Evolutionary conservation across 805 yeast species (phyloP), one percentile per base, ranked within the genome.

Genomic region (Saturnispora hagleri): DNA sequence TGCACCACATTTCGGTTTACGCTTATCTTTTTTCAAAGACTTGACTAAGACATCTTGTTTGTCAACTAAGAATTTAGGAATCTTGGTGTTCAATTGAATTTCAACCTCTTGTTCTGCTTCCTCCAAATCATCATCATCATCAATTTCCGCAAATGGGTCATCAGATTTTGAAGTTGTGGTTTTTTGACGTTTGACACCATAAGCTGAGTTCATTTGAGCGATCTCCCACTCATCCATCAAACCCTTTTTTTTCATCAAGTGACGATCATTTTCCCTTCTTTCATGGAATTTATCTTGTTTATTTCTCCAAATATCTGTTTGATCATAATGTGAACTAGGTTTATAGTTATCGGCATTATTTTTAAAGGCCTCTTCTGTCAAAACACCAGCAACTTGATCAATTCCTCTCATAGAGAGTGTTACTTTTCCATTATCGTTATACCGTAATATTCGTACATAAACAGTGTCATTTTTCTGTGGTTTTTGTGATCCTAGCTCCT

Each of bases 201-300:
- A 67, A 2, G 69, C 70, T 27, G 63, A 61, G 43, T 58, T 86
- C 44, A 90, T 69, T 62, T 90, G 97, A 34, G 86, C 73, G 48
- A 87, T 74, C 62, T 91, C 97, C 96, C 97, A 90, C 51, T 89
- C 68, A 66, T 90, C 98, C 0, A 55, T 50, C 10, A 42, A 51
- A 10, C 53, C 52, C n/a, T 53, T 43, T 10, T 57, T 47, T 36
- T 52, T 52, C 26, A 51, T 50, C 4, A 47, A 47, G 6, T 49
- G 18, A 8, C 40, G 24, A 47, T 47, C 31, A 22, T 6, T 15
- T 24, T 47, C 27, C n/a, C 13, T 47, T 10, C 9, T 41, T 12
- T 22, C 31, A 24, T 41, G 5, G 5, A 5, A 12, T 22, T 24
- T 24, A 22, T 27, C 15, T n/a, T 43, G 46, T 7, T 10, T 26